These are phyloP conservation scores for Aegilops tauschii DNA, from an alignment of 176 grass and related monocot genomes.

Conservation along the genomic window DNA sequence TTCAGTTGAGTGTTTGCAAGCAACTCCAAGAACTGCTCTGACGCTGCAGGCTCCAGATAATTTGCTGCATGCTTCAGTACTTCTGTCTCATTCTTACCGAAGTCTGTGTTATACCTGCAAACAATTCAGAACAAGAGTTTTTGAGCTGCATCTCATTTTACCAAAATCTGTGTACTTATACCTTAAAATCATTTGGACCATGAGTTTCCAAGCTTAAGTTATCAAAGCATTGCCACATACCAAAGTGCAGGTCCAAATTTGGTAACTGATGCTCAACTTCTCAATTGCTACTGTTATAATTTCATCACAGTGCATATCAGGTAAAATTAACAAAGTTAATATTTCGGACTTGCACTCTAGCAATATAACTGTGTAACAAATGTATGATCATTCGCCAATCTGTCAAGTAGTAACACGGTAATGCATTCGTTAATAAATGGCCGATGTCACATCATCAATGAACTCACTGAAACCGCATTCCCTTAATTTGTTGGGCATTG, in stretches of 20 bases:
- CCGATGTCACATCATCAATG: background rate
- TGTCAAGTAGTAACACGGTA: background rate
- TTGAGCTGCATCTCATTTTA: conserved; percentile 50
- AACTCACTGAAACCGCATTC: background rate
- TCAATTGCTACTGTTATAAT: background rate
- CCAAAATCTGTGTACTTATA: conserved; percentile 76
- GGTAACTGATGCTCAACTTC: background rate
- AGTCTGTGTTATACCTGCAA: conserved; percentile 84
- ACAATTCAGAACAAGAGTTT: background rate
- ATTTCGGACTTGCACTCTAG: background rate
- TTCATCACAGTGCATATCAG: background rate
- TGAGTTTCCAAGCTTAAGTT: background rate
- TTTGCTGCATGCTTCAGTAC: conserved; percentile 91
- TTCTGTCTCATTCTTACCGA: conserved; percentile 84
- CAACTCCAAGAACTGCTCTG: conserved; percentile 67
- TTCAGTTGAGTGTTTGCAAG: conserved; percentile 69
- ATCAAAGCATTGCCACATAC: background rate
- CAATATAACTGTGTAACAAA: background rate
- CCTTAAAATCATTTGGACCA: conserved; percentile 43
- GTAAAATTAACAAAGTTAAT: background rate
- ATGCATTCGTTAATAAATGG: background rate
- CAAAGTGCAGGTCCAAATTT: no score
- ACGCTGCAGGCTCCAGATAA: conserved; percentile 68
- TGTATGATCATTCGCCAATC: background rate
- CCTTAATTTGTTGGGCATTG: background rate